Evolutionary conservation across 2,329 filamentous ascomycete genomes (phyloP), one percentile per base, ranked within the genome.

Genomic region (Ceratocystis destructans): DNA sequence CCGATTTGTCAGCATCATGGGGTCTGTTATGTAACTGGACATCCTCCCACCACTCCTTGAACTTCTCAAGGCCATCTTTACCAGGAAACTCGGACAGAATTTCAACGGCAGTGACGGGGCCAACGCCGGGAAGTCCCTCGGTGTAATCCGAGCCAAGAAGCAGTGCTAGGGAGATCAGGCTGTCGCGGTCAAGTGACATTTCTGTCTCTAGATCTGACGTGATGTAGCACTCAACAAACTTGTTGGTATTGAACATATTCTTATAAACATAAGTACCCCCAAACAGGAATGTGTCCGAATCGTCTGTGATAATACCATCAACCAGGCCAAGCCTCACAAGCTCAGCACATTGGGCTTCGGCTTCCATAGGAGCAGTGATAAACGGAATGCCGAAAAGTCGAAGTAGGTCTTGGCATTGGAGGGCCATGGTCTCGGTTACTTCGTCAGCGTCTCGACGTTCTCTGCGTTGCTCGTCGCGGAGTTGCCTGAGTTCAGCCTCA

Each of bases 161-260:
- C 72, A 97, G 92, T 0, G 94, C 94, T 67, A 97, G 83, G 20
- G 88, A 83, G 69, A 99, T 96, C 64, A 99, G 84, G 72, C 93
- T 90, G 65, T 87, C 82, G n/a, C 93, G 85, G 2, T 89, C 87
- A 0, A 99, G 83, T 0, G 89, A 90, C 69, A 96, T 87, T 71
- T 99, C 95, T 71, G 88, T 88, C 72, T 96, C 90, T 0, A 99
- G 79, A 72, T 99, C 94, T 0, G 79, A 80, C 1, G 86, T 78
- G 8, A 99, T 82, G 73, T 97, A 99, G 76, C 94, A 97, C 77
- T 99, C 94, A 53, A 99, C 94, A 71, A 90, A 96, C 74, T 99
- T 99, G 75, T 94, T 94, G 71, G 90, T 87, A 76, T 96, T 99
- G 80, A 99, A 99, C 91, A 99, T 96, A 78, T 99, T 99, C 76